Evolutionary conservation across 2,329 filamentous ascomycete species (phyloP).

Genomic region (Decorospora gaudefroyi): DNA sequence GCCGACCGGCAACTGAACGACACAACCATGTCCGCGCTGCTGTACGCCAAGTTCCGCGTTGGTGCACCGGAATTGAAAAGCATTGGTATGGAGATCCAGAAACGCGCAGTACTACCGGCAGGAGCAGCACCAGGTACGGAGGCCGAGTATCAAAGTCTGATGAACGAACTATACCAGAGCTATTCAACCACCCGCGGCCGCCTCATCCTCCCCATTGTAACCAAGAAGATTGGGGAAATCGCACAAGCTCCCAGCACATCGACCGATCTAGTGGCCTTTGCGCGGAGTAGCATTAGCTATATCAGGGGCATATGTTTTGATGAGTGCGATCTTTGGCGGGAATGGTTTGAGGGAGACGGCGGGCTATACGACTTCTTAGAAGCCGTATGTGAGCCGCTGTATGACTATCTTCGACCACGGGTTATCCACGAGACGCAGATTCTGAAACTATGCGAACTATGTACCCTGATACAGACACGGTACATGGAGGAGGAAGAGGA

Average conservation of each 20-base stretch:
- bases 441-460: conserved; percentile 68
- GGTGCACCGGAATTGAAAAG: conserved; percentile 68
- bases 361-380: conserved; percentile 69
- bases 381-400: conserved; percentile 68
- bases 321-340: conserved; percentile 68
- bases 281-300: conserved; percentile 67
- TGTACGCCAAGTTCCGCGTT: conserved; percentile 73
- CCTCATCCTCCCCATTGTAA: conserved; percentile 64
- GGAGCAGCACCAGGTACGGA: conserved; percentile 63
- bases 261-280: conserved; percentile 67
- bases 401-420: conserved; percentile 66
- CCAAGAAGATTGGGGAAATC: conserved; percentile 63
- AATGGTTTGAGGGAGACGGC: conserved; percentile 67
- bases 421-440: conserved; percentile 70
- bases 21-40: conserved; percentile 70
- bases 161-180: conserved; percentile 67
- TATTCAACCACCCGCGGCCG: conserved; percentile 63
- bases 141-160: conserved; percentile 67
- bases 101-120: conserved; percentile 63
- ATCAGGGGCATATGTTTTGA: conserved; percentile 68
- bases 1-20: conserved; percentile 71
- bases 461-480: conserved; percentile 66
- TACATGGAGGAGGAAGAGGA: conserved; percentile 62
- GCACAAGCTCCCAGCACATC: conserved; percentile 63
- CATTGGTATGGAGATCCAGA: conserved; percentile 69